These are phyloP conservation scores for Dryadomyces sulphureus DNA, from an alignment of 2,329 filamentous ascomycete genomes.

Conservation along the genomic window DNA sequence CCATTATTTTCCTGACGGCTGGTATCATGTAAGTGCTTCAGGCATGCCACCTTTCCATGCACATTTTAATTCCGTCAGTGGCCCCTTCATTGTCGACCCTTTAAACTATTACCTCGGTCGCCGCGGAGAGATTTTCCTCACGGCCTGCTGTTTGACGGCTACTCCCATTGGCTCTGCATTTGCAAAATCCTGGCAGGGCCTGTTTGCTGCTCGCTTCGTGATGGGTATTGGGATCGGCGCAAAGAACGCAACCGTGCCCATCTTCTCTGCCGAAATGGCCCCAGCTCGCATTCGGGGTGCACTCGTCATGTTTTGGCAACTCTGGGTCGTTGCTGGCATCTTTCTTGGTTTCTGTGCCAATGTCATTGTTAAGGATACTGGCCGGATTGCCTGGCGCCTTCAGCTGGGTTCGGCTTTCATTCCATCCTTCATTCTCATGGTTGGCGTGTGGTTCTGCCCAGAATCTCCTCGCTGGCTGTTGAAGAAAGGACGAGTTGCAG, in stretches of 20 bases:
- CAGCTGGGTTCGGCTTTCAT: conserved; percentile 51
- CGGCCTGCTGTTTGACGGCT: conserved; percentile 56
- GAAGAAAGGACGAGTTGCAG: conserved; percentile 46
- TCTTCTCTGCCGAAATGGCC: conserved; percentile 61
- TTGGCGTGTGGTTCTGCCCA: conserved; percentile 50
- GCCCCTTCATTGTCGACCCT: conserved; percentile 23
- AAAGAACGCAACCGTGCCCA: conserved; percentile 51
- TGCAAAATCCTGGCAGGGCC: conserved; percentile 54
- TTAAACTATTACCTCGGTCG: conserved; percentile 29
- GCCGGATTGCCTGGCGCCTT: conserved; percentile 45
- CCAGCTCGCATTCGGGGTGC: conserved; percentile 57
- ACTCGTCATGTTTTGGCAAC: conserved; percentile 68
- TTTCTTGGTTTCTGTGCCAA: conserved; percentile 28
- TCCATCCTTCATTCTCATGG: conserved; percentile 37
- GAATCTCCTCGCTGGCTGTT: conserved; percentile 52
- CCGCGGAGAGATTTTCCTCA: conserved; percentile 55
- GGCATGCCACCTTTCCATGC: too few species aligned
- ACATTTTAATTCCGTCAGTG: conserved; percentile 20
- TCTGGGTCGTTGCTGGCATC: conserved; percentile 8
- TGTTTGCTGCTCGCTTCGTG: conserved; percentile 55
- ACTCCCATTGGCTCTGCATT: conserved; percentile 55
- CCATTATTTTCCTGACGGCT: conserved; percentile 19
- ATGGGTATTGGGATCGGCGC: conserved; percentile 66
- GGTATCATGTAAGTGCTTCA: not conserved
- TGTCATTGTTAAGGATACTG: conserved; percentile 43